Evolutionary conservation across 2,329 filamentous ascomycete species (phyloP).

Genomic region (Scorias spongiosa): DNA sequence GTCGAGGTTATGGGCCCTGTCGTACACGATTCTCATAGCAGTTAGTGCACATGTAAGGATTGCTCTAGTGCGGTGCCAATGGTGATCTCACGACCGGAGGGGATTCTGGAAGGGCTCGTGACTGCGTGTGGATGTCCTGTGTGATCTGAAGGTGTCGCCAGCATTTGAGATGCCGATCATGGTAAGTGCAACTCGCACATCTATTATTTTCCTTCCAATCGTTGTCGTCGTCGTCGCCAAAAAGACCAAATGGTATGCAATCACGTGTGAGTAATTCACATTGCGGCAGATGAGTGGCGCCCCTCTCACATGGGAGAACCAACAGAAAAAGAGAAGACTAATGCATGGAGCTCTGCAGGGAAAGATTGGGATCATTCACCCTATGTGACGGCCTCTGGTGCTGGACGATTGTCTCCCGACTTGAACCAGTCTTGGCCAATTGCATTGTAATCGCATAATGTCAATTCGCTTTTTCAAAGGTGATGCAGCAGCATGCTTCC

Average conservation of each 20-base stretch:
- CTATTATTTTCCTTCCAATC: too few relatives aligned
- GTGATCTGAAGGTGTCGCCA: too few relatives aligned
- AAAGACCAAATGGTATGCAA: too few relatives aligned
- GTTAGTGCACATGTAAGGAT: slow-evolving; percentile 7
- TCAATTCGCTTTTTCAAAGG: background rate
- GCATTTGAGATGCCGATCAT: too few relatives aligned
- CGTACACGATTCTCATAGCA: slow-evolving; percentile 7
- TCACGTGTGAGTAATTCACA: too few relatives aligned
- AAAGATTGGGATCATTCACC: slow-evolving; percentile 7
- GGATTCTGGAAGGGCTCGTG: too few relatives aligned
- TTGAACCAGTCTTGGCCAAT: too few relatives aligned
- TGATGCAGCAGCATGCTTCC: background rate
- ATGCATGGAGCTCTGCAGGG: slow-evolving; percentile 6
- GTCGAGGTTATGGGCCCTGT: slow-evolving; percentile 1
- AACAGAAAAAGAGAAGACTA: slow-evolving; percentile 7
- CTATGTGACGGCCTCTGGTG: background rate
- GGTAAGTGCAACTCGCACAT: too few relatives aligned
- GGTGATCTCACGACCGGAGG: background rate
- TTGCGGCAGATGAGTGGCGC: background rate
- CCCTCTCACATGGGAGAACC: slow-evolving; percentile 6
- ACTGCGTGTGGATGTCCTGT: too few relatives aligned
- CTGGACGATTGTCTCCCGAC: background rate
- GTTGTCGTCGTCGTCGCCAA: too few relatives aligned
- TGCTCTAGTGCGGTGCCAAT: slow-evolving; percentile 4
- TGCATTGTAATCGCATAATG: background rate